Evolutionary conservation across 2,329 filamentous ascomycete species (phyloP).

Genomic region (Uncinocarpus reesii): DNA sequence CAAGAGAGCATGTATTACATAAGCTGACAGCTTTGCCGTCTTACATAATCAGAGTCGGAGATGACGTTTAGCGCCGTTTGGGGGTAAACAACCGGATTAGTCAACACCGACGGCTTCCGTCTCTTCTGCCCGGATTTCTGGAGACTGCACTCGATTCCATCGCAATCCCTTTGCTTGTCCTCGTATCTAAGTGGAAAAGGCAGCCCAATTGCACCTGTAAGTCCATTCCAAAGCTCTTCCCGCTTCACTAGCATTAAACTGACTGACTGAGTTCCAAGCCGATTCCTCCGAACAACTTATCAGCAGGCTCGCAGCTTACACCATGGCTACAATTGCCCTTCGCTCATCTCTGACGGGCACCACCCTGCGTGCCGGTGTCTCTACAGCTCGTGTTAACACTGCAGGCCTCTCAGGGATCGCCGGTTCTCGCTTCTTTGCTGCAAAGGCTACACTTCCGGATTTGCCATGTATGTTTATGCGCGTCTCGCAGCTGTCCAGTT

Average conservation of each 20-base stretch:
- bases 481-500: too few species aligned
- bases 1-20: background rate
- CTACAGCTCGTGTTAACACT: slow-evolving; percentile 41
- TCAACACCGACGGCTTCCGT: background rate
- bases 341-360: slow-evolving; percentile 59
- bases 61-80: background rate
- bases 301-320: background rate
- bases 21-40: background rate
- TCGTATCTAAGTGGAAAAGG: background rate
- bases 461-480: slow-evolving; percentile 54
- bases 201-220: background rate
- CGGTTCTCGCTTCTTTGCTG: slow-evolving; percentile 65
- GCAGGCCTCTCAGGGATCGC: slow-evolving; percentile 53
- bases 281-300: background rate
- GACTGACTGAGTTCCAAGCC: background rate
- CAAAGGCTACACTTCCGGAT: slow-evolving; percentile 88
- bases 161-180: background rate
- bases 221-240: background rate
- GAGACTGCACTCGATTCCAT: background rate
- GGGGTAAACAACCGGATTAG: background rate
- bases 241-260: background rate
- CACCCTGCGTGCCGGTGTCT: slow-evolving; percentile 54
- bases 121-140: background rate
- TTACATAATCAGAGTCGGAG: background rate
- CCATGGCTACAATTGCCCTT: slow-evolving; percentile 49